These are phyloP conservation scores for Neohortaea acidophila DNA, from an alignment of 495 filamentous ascomycete species.

Conservation along the genomic window DNA sequence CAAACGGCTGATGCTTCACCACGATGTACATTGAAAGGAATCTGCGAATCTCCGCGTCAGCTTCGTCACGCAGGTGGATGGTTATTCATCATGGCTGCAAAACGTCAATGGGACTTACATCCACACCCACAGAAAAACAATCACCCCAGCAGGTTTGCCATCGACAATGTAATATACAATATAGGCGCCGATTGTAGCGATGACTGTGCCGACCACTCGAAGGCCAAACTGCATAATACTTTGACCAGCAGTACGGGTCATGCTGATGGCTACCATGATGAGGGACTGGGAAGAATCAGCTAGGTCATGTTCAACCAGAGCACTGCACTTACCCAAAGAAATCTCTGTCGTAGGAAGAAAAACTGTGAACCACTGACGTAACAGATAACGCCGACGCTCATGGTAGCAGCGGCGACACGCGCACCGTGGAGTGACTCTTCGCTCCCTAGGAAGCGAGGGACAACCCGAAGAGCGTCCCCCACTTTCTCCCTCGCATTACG, in stretches of 20 bases:
- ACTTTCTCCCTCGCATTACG: conserved; percentile 44
- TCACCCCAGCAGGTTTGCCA: conserved; percentile 44
- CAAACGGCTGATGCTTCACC: conserved; percentile 38
- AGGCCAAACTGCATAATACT: conserved; percentile 61
- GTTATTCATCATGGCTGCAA: conserved; percentile 42
- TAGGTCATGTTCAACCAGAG: neutral
- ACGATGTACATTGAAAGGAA: conserved; percentile 54
- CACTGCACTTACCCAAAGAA: neutral
- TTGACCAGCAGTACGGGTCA: conserved; percentile 42
- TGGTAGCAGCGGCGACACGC: conserved; percentile 58
- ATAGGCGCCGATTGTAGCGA: conserved; percentile 43
- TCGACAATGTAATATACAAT: conserved; percentile 58
- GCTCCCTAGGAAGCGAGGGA: conserved; percentile 48
- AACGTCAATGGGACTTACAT: neutral
- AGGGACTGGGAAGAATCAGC: neutral
- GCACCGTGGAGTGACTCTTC: conserved; percentile 59
- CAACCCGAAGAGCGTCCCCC: conserved; percentile 43
- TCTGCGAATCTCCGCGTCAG: conserved; percentile 50
- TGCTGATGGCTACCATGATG: neutral
- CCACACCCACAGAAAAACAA: conserved; percentile 51
- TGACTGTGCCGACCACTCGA: conserved; percentile 47
- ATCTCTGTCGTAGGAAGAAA: conserved; percentile 38
- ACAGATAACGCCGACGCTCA: conserved; percentile 56
- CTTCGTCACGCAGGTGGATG: conserved; percentile 56
- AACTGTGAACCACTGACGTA: conserved; percentile 49